Evolutionary conservation across 2,329 filamentous ascomycete genomes (phyloP), one percentile per base, ranked within the genome.

Genomic region (Stemphylium vesicarium): DNA sequence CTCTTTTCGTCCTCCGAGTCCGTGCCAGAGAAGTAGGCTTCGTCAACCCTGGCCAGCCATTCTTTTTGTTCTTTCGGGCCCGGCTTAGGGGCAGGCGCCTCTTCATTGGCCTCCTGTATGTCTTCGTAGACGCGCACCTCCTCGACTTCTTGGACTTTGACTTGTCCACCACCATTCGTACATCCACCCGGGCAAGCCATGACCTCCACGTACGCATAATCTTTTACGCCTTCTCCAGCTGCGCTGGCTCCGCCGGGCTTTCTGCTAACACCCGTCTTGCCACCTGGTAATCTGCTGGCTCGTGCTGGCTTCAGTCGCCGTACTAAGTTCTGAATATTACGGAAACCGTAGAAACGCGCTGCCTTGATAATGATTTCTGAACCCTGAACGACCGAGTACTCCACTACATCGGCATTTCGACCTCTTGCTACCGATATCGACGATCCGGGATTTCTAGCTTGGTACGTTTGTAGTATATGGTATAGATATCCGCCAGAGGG

Each of bases 171-270:
- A 2, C 95, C 95, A 68, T 99, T 99, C 50, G 95, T 99, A 78
- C 95, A 99, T 3, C 95, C 95, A n/a, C 95, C 95, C 0, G 95
- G 95, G 75, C 95, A 99, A 12, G 95, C 95, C 95, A 99, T 99
- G 54, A 99, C 95, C 77, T 99, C 95, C 24, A 98, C 90, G 76
- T 96, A 98, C n/a, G 89, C 84, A 73, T 93, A 93, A 32, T 96
- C 91, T 83, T 82, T 38, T 79, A 83, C 63, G 77, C 82, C 24
- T 80, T 86, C 83, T 48, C 80, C 83, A 40, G 84, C 81, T 0
- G 84, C 82, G 58, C 82, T 88, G 2, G 87, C 63, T 2, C 48
- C 90, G 1, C 92, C 92, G 1, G 92, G 91, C 80, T 96, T 88
- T 52, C 90, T 60, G 31, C 66, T 69, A 3, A 65, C 67, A 16